Evolutionary conservation across 306 rosid species (phyloP), one percentile per base, ranked within the genome.

Genomic region (Arachis stenosperma): DNA sequence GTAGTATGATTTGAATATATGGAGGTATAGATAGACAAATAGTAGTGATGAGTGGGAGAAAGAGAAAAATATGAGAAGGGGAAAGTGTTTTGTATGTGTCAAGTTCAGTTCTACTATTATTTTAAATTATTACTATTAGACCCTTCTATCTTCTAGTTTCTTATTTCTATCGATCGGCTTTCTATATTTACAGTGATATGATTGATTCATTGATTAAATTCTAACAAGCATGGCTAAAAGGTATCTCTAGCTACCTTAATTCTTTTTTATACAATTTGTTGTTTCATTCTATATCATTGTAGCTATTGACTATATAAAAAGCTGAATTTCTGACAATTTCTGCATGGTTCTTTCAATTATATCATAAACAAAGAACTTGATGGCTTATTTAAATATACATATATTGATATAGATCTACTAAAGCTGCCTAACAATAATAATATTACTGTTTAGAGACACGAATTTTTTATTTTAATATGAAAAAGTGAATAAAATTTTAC

Each of bases 141-240:
- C 83, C 77, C 83, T 84, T 73, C 79, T 82, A 17, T 75, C 83
- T 84, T 72, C 58, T 70, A 17, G 70, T 43, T 52, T 52, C 10
- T 78, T 22, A 22, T 22, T 22, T 22, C 27, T 22, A 22, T 22
- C 27, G 27, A 62, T 53, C 71, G 59, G 70, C 73, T 86, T 84
- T 85, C 77, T 83, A 80, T 81, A 82, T 58, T 83, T 58, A 84
- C 93, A 76, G 71, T 82, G 76, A 70, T 81, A 87, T 93, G 86
- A 90, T 93, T 89, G 88, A 87, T 69, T 42, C 84, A 82, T 81
- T 82, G 87, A 88, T 90, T 84, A 83, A 67, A 29, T 59, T 74
- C 79, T 63, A 87, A 66, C 63, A 73, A 65, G 83, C 84, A 82
- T 75, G 82, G 75, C 83, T 68, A 73, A 86, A 85, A 85, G 79